Base-by-base conservation (phyloP, 805 yeast genomes). In the Saccharomycopsis olivae region DNA sequence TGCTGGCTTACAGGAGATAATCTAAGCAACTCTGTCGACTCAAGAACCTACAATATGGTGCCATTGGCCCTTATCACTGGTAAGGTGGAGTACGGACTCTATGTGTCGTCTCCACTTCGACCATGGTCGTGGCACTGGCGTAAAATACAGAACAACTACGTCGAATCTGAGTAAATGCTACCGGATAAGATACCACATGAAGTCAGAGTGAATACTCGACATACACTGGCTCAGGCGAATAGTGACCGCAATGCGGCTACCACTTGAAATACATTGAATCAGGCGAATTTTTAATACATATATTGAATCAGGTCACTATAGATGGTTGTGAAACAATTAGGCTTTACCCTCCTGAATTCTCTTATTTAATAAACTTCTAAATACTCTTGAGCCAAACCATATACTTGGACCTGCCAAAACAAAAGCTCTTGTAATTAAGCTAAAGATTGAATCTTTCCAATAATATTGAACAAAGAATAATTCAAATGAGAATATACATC, bases 1-100 rank as follows among this genome's bases (percentile, higher is more conserved):
- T 83, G 85, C 35, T 92, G 97, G 97, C 79, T 88, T 3, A 86
- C 96, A 0, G 99, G 99, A 2, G 99, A 92, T 54, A 92, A 92
- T 54, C 59, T 89, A 42, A 71, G 85, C 20, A 86, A 79, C 49
- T 84, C 95, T 16, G 62, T 88, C 35, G 99, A 92, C 53, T 85
- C 96, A 3, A 65, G 98, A 49, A 74, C 85, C 0, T 92, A 92
- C 55, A 83, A 88, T 29, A 85, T 79, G n/a, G 62, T 92, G 27
- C 97, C 98, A 2, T 66, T 86, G 76, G 97, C 78, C 0, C 61
- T 92, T 29, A 77, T 92, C 3, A 77, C 78, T 50, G 99, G 97
- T 1, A 88, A 85, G 53, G 77, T 92, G 11, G 69, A 80, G 4
- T 89, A 85, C 5, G 89, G 81, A 5, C 65, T 71, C 53, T 69